Evolutionary conservation across 2,329 filamentous ascomycete species (phyloP).

Genomic region (Emmonsiellopsis sp.): DNA sequence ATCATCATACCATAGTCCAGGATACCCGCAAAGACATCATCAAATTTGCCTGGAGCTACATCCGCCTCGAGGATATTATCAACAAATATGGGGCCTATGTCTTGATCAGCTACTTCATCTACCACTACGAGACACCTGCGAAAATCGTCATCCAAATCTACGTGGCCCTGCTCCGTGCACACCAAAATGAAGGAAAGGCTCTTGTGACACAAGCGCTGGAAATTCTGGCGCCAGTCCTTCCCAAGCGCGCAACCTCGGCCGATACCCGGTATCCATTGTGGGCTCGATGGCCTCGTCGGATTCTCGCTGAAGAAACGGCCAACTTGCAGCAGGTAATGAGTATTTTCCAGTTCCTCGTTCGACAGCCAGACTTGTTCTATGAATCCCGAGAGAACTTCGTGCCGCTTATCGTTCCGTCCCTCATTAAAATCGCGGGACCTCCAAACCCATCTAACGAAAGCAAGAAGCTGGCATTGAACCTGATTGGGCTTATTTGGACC

Average conservation of each 20-base stretch:
- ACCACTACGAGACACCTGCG: slow-evolving; percentile 87
- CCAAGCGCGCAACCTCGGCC: slow-evolving; percentile 59
- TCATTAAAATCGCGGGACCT: slow-evolving; percentile 72
- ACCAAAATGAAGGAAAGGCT: slow-evolving; percentile 87
- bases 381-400: slow-evolving; percentile 89
- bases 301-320: slow-evolving; percentile 85
- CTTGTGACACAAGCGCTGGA: slow-evolving; percentile 92
- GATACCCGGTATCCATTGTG: slow-evolving; percentile 71
- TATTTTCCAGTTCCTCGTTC: slow-evolving; percentile 94
- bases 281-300: slow-evolving; percentile 82
- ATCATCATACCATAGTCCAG: slow-evolving; percentile 77
- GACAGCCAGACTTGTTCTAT: slow-evolving; percentile 88
- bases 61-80: slow-evolving; percentile 94
- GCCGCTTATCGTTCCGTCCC: slow-evolving; percentile 74
- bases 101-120: slow-evolving; percentile 94
- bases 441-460: slow-evolving; percentile 82
- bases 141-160: slow-evolving; percentile 98
- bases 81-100: slow-evolving; percentile 99
- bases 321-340: slow-evolving; percentile 93
- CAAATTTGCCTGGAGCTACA: slow-evolving; percentile 98
- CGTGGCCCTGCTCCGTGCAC: slow-evolving; percentile 78
- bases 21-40: slow-evolving; percentile 96
- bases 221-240: slow-evolving; percentile 86
- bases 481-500: slow-evolving; percentile 82
- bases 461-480: slow-evolving; percentile 80